These are phyloP conservation scores for Coemansia sp. DNA, from an alignment of 192 early-diverging fungal genomes.

Conservation along the genomic window DNA sequence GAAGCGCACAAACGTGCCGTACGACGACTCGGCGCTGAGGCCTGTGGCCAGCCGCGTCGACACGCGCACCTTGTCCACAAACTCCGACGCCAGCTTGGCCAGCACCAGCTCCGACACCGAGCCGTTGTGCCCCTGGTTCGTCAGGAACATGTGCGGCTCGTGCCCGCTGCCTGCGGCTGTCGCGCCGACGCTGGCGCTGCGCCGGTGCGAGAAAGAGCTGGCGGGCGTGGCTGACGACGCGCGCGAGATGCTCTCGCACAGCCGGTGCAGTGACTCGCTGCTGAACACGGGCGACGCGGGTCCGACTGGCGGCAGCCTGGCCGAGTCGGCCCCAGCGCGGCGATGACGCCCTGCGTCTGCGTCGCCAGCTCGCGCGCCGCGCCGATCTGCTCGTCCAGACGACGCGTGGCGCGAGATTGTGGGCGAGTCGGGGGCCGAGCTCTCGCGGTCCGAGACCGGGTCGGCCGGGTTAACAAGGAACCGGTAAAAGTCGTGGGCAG, in stretches of 20 bases:
- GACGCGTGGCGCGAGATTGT: constrained; percentile 28
- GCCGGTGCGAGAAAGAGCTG: constrained; percentile 2
- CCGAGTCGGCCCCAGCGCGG: neutral
- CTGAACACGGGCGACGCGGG: constrained; percentile 4
- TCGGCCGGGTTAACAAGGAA: constrained; percentile 47
- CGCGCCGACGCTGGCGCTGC: constrained; percentile 27
- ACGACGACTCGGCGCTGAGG: constrained; percentile 44
- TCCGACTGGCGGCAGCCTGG: constrained; percentile 2
- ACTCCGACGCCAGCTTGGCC: constrained; percentile 42
- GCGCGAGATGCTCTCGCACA: constrained; percentile 11
- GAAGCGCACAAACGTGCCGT: constrained; percentile 55
- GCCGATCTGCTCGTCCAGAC: constrained; percentile 20
- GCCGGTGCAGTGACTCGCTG: constrained; percentile 12
- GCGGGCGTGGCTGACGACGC: neutral
- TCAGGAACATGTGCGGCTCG: constrained; percentile 8
- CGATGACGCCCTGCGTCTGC: constrained; percentile 20
- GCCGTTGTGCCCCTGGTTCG: constrained; percentile 51
- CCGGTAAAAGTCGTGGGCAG: constrained; percentile 37
- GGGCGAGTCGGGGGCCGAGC: constrained; percentile 34
- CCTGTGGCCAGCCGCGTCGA: constrained; percentile 39
- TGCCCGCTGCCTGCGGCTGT: neutral
- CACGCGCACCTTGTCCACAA: constrained; percentile 32
- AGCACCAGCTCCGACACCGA: constrained; percentile 37
- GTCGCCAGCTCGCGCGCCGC: constrained; percentile 33
- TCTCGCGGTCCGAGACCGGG: constrained; percentile 46